A percentile compares a stretch with the other conserved stretches of the same genome.
phyloP scores from a whole-genome alignment of 805 yeast species.

The Candida dendrica region DNA sequence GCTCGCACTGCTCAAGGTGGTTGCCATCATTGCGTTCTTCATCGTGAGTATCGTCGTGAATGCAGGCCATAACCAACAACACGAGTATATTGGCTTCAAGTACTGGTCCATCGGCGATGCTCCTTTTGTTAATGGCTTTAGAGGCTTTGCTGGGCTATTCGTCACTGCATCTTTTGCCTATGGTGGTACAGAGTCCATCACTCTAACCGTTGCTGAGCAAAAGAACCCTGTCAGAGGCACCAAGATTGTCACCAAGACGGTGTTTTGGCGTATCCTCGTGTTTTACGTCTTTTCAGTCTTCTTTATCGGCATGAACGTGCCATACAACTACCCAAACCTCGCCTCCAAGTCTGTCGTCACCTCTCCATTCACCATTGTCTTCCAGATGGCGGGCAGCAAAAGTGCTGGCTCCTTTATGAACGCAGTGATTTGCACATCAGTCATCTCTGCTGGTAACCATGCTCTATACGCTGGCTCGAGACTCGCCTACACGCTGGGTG shows the following conservation, averaged over 20 bases:
- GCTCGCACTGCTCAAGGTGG: neutral
- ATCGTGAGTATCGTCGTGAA: slow-evolving; percentile 31
- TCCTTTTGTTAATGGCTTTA: slow-evolving; percentile 43
- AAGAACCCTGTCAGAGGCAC: slow-evolving; percentile 54
- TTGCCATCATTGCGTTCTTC: slow-evolving; percentile 36
- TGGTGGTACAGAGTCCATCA: slow-evolving; percentile 63
- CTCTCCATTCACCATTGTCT: too few relatives aligned
- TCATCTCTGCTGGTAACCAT: slow-evolving; percentile 56
- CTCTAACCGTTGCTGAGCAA: slow-evolving; percentile 70
- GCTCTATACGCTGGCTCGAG: slow-evolving; percentile 59
- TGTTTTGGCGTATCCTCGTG: slow-evolving; percentile 66
- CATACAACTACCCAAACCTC: too few relatives aligned
- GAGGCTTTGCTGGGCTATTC: slow-evolving; percentile 62
- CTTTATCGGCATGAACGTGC: slow-evolving; percentile 58
- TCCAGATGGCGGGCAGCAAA: slow-evolving; percentile 36
- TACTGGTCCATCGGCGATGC: slow-evolving; percentile 49
- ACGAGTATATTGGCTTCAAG: slow-evolving; percentile 25
- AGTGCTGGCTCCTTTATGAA: slow-evolving; percentile 43
- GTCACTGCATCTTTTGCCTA: slow-evolving; percentile 68
- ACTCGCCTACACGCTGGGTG: slow-evolving; percentile 52
- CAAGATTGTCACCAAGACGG: slow-evolving; percentile 69
- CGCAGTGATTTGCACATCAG: slow-evolving; percentile 56
- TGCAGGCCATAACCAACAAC: slow-evolving; percentile 36
- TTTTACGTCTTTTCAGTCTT: slow-evolving; percentile 53
- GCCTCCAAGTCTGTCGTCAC: too few relatives aligned